Evolutionary conservation across 495 filamentous ascomycete species (phyloP).

Genomic region (Talaromyces proteolyticus): DNA sequence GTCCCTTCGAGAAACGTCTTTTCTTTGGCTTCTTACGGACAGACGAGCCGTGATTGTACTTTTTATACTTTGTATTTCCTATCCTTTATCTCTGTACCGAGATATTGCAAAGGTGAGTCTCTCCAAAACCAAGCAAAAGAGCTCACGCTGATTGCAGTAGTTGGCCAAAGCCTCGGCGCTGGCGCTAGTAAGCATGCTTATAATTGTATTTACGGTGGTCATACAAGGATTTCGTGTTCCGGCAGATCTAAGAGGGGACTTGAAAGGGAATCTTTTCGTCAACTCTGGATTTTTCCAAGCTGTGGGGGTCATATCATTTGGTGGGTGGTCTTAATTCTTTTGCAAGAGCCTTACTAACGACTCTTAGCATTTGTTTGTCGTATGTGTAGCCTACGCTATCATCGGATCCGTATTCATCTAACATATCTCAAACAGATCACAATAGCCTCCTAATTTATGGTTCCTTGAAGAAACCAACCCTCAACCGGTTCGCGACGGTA

Average conservation of each 20-base stretch:
- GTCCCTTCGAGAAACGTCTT: conserved; percentile 59
- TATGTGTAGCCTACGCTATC: conserved; percentile 27
- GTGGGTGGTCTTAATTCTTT: conserved; percentile 35
- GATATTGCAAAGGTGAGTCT: conserved; percentile 89
- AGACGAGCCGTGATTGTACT: conserved; percentile 78
- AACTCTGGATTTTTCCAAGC: conserved; percentile 89
- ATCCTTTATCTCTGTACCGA: conserved; percentile 84
- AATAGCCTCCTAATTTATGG: conserved; percentile 97
- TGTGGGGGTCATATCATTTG: conserved; percentile 96
- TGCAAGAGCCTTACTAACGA: conserved; percentile 23
- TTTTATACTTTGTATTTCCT: conserved; percentile 81
- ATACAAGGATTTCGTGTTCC: conserved; percentile 76
- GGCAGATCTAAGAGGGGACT: conserved; percentile 57
- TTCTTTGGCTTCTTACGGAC: conserved; percentile 76
- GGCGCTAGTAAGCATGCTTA: conserved; percentile 82
- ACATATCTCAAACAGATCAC: conserved; percentile 53
- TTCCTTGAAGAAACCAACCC: conserved; percentile 85
- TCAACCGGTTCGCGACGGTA: conserved; percentile 86
- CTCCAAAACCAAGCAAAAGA: not conserved
- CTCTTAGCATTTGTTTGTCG: conserved; percentile 76
- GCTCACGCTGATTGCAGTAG: conserved; percentile 33
- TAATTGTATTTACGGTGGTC: conserved; percentile 86
- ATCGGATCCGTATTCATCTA: not conserved
- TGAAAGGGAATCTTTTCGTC: conserved; percentile 61
- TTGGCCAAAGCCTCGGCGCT: conserved; percentile 91